Evolutionary conservation across 2,329 filamentous ascomycete species (phyloP).

Genomic region (Shiraia sp.): DNA sequence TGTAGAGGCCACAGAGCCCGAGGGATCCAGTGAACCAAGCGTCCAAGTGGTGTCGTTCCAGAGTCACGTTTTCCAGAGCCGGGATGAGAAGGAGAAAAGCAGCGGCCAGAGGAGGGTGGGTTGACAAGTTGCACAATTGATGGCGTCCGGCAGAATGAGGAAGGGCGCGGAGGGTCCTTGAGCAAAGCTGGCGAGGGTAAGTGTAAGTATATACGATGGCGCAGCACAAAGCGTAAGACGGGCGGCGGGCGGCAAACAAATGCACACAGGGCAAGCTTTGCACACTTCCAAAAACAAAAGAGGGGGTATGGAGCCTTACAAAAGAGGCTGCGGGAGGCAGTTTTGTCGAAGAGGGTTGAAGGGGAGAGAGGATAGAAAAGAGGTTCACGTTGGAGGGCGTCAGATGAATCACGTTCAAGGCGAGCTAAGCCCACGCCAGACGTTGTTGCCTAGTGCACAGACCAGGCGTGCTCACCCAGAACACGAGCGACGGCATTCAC

Average conservation of each 20-base stretch:
- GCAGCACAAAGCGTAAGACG: conserved; percentile 36
- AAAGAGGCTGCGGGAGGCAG: conserved; percentile 4
- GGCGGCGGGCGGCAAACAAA: conserved; percentile 29
- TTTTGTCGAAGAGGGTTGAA: conserved; percentile 11
- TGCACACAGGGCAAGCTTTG: conserved; percentile 22
- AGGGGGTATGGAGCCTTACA: conserved; percentile 34
- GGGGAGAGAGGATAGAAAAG: conserved; percentile 19
- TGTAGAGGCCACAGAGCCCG: conserved; percentile 27
- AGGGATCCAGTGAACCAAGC: conserved; percentile 29
- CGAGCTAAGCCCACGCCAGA: conserved; percentile 10
- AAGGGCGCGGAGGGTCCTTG: conserved; percentile 37
- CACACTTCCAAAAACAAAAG: conserved; percentile 14
- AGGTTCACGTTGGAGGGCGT: conserved; percentile 20
- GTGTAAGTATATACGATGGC: conserved; percentile 39
- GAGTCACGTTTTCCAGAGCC: conserved; percentile 33
- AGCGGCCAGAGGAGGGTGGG: conserved; percentile 9
- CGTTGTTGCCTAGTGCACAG: conserved; percentile 7
- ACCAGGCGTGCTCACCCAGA: background rate
- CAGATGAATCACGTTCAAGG: conserved; percentile 19
- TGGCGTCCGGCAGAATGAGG: conserved; percentile 14
- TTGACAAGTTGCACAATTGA: conserved; percentile 13
- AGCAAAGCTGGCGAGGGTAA: conserved; percentile 22
- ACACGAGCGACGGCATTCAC: conserved; percentile 3
- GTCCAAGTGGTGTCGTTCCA: conserved; percentile 23
- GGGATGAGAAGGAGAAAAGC: conserved; percentile 8